Percentiles rank a stretch among this genome's conserved stretches.
Evolutionary conservation across 768 basidiomycete species (phyloP).

Genomic region (Suillus clintonianus): DNA sequence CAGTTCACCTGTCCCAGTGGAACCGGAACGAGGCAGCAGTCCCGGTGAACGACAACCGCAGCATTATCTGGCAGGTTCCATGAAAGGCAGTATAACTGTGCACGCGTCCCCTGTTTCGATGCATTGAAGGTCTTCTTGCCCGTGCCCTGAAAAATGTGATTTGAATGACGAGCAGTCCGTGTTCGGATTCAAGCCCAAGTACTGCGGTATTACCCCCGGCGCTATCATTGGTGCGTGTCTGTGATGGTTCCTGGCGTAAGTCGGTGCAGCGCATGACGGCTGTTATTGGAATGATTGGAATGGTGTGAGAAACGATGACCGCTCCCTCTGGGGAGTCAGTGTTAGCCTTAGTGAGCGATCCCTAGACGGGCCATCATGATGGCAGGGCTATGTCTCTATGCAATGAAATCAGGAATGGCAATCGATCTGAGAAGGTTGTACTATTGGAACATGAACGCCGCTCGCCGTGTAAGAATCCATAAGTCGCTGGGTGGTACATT

Average conservation of each 20-base stretch:
- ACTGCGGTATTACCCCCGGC: not conserved
- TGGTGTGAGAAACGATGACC: not conserved
- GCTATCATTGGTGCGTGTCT: not conserved
- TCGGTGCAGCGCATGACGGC: not conserved
- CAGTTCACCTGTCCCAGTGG: not conserved
- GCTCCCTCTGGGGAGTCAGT: not conserved
- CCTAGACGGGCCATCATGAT: not conserved
- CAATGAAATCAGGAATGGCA: not conserved
- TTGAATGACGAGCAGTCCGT: not conserved
- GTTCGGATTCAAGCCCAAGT: not conserved
- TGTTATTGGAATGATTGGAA: not conserved
- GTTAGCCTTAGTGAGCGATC: not conserved
- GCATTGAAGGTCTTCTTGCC: not conserved
- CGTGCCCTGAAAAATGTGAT: not conserved
- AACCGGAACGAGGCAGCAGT: not conserved
- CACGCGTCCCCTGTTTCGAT: not conserved
- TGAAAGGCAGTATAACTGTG: not conserved
- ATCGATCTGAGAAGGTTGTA: not conserved
- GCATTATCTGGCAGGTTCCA: not conserved
- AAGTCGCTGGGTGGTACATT: not conserved
- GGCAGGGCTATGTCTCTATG: not conserved
- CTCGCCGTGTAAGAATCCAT: not conserved
- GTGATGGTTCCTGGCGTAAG: not conserved
- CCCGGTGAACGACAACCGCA: not conserved
- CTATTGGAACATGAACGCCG: not conserved